phyloP scores from a whole-genome alignment of 192 early-diverging fungal species.

The Phlyctochytrium bullatum region DNA sequence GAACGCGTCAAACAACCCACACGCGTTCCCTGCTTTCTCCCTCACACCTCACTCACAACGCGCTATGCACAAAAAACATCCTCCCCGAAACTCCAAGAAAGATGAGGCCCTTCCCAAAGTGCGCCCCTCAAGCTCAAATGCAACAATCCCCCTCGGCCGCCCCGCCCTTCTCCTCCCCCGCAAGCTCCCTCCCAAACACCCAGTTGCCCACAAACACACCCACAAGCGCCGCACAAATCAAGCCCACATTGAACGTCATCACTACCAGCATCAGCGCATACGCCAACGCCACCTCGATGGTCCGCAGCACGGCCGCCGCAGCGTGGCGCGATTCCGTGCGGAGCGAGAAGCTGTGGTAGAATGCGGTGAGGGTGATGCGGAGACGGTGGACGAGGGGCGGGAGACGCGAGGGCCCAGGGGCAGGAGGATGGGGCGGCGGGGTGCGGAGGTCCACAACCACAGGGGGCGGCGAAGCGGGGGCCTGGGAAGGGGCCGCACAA shows the following conservation, averaged over 20 bases:
- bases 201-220: conserved; percentile 45
- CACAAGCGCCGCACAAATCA: conserved; percentile 56
- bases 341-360: neutral
- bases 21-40: no score
- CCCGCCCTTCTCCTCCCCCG: neutral
- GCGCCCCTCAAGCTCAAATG: no score
- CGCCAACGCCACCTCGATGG: neutral
- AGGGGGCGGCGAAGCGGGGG: neutral
- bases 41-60: no score
- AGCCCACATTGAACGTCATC: conserved; percentile 65
- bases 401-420: neutral
- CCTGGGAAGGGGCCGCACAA: neutral
- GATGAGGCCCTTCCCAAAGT: no score
- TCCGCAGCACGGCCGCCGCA: neutral
- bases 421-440: neutral
- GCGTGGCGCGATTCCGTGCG: neutral
- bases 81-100: no score
- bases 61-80: no score
- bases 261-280: conserved; percentile 53
- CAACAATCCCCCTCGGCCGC: neutral
- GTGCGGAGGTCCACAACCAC: no score
- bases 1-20: no score
- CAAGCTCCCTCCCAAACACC: neutral
- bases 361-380: neutral
- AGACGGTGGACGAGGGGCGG: neutral